These are phyloP conservation scores for Colletotrichum salicis DNA, from an alignment of 2,329 filamentous ascomycete species.

Conservation along the genomic window DNA sequence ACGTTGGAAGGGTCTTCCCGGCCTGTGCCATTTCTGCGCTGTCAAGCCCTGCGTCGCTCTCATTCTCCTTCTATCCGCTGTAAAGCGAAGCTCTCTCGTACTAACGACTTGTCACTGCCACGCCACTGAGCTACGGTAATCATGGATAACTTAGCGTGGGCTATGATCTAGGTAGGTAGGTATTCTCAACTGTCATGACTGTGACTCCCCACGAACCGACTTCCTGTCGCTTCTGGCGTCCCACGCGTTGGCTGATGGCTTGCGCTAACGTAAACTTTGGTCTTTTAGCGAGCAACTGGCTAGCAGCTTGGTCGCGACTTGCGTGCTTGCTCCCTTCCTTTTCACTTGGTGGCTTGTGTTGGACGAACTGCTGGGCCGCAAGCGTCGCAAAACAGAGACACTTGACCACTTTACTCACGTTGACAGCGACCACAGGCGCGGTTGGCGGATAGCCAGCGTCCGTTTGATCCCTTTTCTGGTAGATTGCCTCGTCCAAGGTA, in stretches of 20 bases:
- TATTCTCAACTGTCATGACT: no score
- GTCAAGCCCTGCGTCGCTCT: slow-evolving; percentile 6
- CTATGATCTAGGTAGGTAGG: no score
- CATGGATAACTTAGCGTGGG: neutral
- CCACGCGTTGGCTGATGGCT: neutral
- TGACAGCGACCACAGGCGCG: neutral
- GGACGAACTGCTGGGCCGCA: slow-evolving; percentile 15
- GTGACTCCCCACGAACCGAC: neutral
- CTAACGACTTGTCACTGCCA: neutral
- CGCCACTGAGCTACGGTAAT: neutral
- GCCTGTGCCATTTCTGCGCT: slow-evolving; percentile 26
- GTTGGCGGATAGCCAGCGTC: neutral
- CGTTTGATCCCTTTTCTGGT: neutral
- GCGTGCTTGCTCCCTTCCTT: neutral
- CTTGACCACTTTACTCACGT: neutral
- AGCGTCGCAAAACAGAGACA: slow-evolving; percentile 20
- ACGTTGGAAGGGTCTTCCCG: slow-evolving; percentile 31
- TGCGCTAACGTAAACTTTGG: neutral
- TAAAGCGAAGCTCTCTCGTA: neutral
- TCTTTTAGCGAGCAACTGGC: neutral
- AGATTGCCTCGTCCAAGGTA: no score
- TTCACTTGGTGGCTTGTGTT: neutral
- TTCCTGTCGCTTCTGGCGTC: slow-evolving; percentile 21
- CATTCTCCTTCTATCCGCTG: neutral
- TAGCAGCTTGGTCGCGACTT: neutral